phyloP scores from a whole-genome alignment of 345 rosid species.

The Melaleuca alternifolia region DNA sequence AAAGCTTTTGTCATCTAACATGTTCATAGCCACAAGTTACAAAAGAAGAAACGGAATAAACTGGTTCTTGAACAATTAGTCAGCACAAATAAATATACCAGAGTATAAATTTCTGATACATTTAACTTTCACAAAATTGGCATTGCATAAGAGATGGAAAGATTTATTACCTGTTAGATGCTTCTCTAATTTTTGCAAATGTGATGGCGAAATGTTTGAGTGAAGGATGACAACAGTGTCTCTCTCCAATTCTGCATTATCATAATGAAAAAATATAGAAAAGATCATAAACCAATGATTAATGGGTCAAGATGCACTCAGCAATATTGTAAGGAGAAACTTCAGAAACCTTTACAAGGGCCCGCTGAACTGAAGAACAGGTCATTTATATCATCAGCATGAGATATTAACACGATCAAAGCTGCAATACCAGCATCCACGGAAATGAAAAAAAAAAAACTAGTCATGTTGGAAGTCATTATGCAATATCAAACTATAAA shows the following conservation, averaged over 20 bases:
- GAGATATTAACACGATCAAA: slow-evolving; percentile 52
- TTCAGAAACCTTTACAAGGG: slow-evolving; percentile 42
- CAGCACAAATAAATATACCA: background rate
- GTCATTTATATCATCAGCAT: slow-evolving; percentile 48
- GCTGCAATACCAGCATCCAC: slow-evolving; percentile 50
- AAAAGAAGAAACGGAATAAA: background rate
- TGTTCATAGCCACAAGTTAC: background rate
- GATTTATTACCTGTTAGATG: slow-evolving; percentile 36
- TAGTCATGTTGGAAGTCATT: background rate
- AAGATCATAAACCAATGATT: background rate
- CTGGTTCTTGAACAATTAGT: background rate
- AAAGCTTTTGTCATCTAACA: background rate
- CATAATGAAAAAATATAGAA: background rate
- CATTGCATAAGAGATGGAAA: background rate
- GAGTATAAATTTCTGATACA: background rate
- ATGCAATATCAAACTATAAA: background rate
- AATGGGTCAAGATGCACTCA: background rate
- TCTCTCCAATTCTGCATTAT: slow-evolving; percentile 39
- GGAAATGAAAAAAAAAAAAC: background rate
- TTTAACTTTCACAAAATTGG: background rate
- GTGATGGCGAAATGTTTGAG: slow-evolving; percentile 33
- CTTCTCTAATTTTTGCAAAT: slow-evolving; percentile 52
- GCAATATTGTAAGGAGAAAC: background rate
- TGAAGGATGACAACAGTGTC: slow-evolving; percentile 49
- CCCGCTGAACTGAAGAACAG: slow-evolving; percentile 49